Conservation (phyloP, 768 basidiomycete genomes). For the Coprinellus aureogranulatus region DNA sequence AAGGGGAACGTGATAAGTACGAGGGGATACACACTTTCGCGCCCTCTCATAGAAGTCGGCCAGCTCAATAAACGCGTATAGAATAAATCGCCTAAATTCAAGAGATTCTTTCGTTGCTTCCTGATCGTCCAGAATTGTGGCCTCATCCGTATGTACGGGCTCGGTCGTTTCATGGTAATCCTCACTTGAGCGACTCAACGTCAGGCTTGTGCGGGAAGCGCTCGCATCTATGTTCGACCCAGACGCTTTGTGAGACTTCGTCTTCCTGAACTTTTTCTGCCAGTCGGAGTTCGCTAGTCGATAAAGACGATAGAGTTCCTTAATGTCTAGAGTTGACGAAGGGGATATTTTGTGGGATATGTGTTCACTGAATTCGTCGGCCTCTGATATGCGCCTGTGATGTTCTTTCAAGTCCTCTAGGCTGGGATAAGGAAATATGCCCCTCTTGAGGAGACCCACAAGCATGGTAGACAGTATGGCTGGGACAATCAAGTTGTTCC, state of each 20-base stretch:
- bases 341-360: constrained; percentile 45
- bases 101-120: constrained; percentile 35
- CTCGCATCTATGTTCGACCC: neutral
- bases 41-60: constrained; percentile 64
- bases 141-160: neutral
- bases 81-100: constrained; percentile 30
- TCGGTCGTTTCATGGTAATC: no score
- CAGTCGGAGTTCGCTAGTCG: constrained; percentile 38
- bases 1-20: no score
- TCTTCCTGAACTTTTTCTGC: constrained; percentile 30
- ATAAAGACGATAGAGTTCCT: constrained; percentile 55
- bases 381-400: constrained; percentile 45
- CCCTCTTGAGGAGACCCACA: constrained; percentile 46
- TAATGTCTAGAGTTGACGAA: constrained; percentile 43
- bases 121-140: constrained; percentile 29
- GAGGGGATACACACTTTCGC: constrained; percentile 49
- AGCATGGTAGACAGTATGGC: constrained; percentile 47
- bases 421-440: constrained; percentile 54
- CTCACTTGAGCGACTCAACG: neutral
- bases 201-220: neutral
- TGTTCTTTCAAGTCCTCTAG: constrained; percentile 52
- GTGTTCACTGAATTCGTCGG: constrained; percentile 51
- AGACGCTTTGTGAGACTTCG: constrained; percentile 16
- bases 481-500: constrained; percentile 53
- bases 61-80: constrained; percentile 44